These are phyloP conservation scores for Yueomyces sinensis DNA, from an alignment of 805 yeast genomes.

Conservation along the genomic window DNA sequence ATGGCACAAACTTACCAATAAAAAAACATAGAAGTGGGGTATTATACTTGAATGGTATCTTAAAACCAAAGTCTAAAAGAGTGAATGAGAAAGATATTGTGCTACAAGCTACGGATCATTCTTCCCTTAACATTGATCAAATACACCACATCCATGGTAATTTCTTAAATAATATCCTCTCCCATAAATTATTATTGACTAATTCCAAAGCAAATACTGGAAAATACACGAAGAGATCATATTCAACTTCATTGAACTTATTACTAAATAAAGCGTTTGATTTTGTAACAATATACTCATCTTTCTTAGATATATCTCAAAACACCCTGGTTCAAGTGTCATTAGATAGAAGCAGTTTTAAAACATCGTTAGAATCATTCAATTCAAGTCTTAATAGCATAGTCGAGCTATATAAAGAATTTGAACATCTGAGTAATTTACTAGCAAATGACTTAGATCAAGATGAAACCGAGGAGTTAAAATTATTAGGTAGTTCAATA, in stretches of 20 bases:
- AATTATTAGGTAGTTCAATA: constrained; percentile 25
- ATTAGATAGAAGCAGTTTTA: constrained; percentile 1
- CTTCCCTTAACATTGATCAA: constrained; percentile 33
- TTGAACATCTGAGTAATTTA: constrained; percentile 28
- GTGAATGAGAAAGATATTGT: too few relatives aligned
- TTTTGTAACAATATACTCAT: constrained; percentile 27
- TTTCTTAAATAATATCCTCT: constrained; percentile 18
- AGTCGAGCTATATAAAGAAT: constrained; percentile 30
- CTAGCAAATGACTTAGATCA: constrained; percentile 40
- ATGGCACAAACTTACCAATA: constrained; percentile 25
- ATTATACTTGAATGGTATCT: constrained; percentile 15
- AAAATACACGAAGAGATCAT: constrained; percentile 26
- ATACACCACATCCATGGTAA: constrained; percentile 26
- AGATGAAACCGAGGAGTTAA: constrained; percentile 37
- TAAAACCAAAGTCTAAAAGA: constrained; percentile 17
- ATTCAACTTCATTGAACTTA: constrained; percentile 29
- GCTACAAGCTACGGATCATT: background rate
- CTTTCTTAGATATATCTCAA: constrained; percentile 25
- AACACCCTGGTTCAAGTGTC: constrained; percentile 24
- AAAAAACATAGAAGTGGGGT: constrained; percentile 13
- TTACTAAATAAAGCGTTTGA: constrained; percentile 27
- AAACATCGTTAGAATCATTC: constrained; percentile 14
- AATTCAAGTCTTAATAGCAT: constrained; percentile 29
- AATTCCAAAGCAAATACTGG: constrained; percentile 20
- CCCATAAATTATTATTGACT: constrained; percentile 15